These are phyloP conservation scores for Dipteronia sinensis DNA, from an alignment of 345 rosid species.

Conservation along the genomic window DNA sequence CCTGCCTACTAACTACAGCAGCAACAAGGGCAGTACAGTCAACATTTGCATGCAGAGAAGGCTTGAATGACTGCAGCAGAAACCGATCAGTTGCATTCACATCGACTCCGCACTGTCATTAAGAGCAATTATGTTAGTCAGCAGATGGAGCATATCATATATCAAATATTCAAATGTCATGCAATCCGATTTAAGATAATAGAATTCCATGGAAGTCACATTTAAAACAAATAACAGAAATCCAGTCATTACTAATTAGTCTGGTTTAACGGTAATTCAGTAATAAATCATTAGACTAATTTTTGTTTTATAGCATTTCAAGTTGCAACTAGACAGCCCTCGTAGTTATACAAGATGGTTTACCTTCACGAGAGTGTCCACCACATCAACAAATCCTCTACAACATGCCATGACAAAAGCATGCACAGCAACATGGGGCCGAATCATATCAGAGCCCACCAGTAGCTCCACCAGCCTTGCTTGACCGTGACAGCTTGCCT, in stretches of 20 bases:
- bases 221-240: neutral
- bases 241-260: neutral
- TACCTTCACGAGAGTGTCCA: slow-evolving; percentile 71
- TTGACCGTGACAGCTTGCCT: slow-evolving; percentile 79
- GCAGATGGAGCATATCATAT: neutral
- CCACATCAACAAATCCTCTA: slow-evolving; percentile 78
- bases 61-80: slow-evolving; percentile 80
- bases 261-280: neutral
- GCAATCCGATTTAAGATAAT: neutral
- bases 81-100: slow-evolving; percentile 59
- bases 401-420: slow-evolving; percentile 87
- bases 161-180: neutral
- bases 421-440: slow-evolving; percentile 86
- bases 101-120: slow-evolving; percentile 82
- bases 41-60: slow-evolving; percentile 83
- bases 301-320: neutral
- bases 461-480: slow-evolving; percentile 71
- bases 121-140: slow-evolving; percentile 12
- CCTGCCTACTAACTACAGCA: slow-evolving; percentile 87
- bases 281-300: neutral
- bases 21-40: slow-evolving; percentile 90
- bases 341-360: slow-evolving; percentile 12
- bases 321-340: neutral
- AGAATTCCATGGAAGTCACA: neutral
- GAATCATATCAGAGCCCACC: slow-evolving; percentile 82